Evolutionary conservation across 495 filamentous ascomycete species (phyloP), one percentile per base, ranked within the genome.

Genomic region (Bombardia bombarda): DNA sequence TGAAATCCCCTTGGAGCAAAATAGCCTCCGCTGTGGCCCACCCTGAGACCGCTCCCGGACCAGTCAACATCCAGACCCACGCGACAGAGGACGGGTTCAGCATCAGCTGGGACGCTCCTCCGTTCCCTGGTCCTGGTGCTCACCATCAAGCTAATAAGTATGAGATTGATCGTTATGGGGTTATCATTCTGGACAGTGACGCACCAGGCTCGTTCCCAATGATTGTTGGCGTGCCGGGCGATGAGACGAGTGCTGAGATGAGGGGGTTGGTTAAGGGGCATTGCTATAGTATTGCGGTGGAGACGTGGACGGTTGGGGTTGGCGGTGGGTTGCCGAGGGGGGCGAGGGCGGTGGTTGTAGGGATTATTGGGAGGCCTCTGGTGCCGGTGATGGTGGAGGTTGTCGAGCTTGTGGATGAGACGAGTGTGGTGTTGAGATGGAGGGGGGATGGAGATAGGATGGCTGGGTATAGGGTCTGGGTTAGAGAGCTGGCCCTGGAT

Each of bases 141-240:
- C n/a, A n/a, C n/a, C n/a, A n/a, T n/a, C n/a, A n/a, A n/a, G n/a
- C n/a, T n/a, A n/a, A n/a, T n/a, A n/a, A n/a, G n/a, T n/a, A n/a
- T n/a, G 23, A 46, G 16, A 40, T 56, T 9, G 53, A 56, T 16
- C 43, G 53, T 4, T 56, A 50, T 18, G 50, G 42, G 5, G 39
- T 56, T 13, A 19, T 34, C 9, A 8, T 23, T 20, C 21, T 25
- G 7, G 53, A 56, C 30, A 1, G n/a, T 8, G 43, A 49, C 23
- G 21, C 32, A 7, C 40, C 49, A 3, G 53, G 49, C 4, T 21
- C 25, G 0, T 47, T 38, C 10, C 53, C 46, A 7, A 24, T 12
- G 5, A 34, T 31, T 0, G 26, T 45, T 3, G 53, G 53, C 0
- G 43, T 49, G 18, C 32, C 30, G 26, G 6, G n/a, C n/a, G n/a